Conservation (phyloP, 169 alveolate genomes). For the Plasmodium falciparum region DNA sequence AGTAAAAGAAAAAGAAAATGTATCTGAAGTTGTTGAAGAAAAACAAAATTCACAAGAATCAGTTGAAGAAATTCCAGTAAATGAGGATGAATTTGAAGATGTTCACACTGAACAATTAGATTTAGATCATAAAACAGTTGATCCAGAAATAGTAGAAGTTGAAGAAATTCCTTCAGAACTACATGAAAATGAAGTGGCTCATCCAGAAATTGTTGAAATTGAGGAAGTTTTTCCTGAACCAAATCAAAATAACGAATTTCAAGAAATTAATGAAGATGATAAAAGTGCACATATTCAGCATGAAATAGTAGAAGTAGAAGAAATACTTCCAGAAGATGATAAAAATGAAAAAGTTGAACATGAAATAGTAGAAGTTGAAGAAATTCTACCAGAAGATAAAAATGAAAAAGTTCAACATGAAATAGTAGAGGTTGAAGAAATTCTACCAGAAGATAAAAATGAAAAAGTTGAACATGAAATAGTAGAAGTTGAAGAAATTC, state of each 20-base stretch:
- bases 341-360: no score
- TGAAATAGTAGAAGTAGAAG: neutral
- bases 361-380: no score
- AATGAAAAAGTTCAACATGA: no score
- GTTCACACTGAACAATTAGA: neutral
- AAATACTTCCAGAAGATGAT: neutral
- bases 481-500: no score
- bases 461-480: no score
- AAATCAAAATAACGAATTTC: neutral
- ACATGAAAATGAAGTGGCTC: no score
- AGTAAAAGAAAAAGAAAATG: neutral
- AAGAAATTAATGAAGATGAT: neutral
- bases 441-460: no score
- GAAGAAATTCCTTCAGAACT: no score
- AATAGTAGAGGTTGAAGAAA: no score
- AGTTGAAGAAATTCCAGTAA: neutral
- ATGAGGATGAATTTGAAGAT: neutral
- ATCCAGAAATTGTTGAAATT: neutral
- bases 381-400: no score
- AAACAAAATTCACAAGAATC: neutral
- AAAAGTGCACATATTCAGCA: neutral
- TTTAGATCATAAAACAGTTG: no score
- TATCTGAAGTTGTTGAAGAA: slow-evolving; percentile 5
- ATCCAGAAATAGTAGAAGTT: no score
- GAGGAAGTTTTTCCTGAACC: neutral